phyloP scores from a whole-genome alignment of 1,284 basidiomycete genomes.

The Microbotryomycetes sp. region DNA sequence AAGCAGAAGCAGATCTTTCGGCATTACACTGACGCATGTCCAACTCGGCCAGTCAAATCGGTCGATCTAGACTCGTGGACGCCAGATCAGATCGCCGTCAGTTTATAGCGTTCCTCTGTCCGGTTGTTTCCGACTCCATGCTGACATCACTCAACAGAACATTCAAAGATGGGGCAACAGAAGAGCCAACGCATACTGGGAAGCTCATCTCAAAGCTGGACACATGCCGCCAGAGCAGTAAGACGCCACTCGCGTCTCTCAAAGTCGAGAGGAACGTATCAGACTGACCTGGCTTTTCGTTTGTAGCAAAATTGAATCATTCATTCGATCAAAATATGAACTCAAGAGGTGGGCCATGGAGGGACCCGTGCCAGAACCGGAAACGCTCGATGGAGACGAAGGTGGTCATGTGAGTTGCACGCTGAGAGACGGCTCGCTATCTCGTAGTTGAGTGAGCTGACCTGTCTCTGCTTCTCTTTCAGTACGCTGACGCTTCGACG shows the following conservation, averaged over 20 bases:
- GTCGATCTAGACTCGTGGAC: slow-evolving; percentile 98
- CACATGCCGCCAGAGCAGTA: slow-evolving; percentile 93
- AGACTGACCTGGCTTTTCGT: slow-evolving; percentile 1
- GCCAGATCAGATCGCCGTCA: slow-evolving; percentile 89
- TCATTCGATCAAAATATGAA: slow-evolving; percentile 96
- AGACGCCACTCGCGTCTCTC: slow-evolving; percentile 41
- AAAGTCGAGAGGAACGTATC: background rate
- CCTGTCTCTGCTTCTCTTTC: background rate
- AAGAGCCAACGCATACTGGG: slow-evolving; percentile 92
- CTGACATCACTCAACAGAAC: slow-evolving; percentile 48
- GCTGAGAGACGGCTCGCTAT: too few relatives aligned
- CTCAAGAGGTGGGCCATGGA: slow-evolving; percentile 86
- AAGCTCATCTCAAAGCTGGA: slow-evolving; percentile 85
- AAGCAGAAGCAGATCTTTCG: too few relatives aligned
- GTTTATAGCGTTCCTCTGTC: slow-evolving; percentile 37
- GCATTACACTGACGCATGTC: too few relatives aligned
- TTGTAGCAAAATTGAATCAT: slow-evolving; percentile 90
- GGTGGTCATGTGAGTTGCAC: too few relatives aligned
- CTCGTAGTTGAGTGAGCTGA: slow-evolving; percentile 9
- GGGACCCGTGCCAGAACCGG: slow-evolving; percentile 80
- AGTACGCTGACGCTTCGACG: too few relatives aligned
- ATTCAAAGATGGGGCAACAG: slow-evolving; percentile 93
- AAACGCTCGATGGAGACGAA: slow-evolving; percentile 62
- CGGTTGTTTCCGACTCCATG: background rate
- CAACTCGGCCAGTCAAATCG: slow-evolving; percentile 73